Base-by-base conservation (phyloP, 2,329 filamentous ascomycete species). In the Phyllosticta capitalensis region DNA sequence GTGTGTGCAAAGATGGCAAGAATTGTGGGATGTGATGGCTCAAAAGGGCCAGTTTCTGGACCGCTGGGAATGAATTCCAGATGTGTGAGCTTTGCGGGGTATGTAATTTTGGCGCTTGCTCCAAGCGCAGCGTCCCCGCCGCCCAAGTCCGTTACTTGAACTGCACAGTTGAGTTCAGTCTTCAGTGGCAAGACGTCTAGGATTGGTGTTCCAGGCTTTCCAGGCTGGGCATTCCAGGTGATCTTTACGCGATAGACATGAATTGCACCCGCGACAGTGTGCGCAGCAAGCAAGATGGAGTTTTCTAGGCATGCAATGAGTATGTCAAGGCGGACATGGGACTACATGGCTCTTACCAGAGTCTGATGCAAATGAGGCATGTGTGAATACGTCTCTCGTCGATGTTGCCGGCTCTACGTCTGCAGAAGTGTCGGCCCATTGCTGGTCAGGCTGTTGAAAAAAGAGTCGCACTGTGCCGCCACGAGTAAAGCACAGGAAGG, bases 401-500 rank as follows among this genome's bases (percentile, higher is more conserved):
- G 85, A 85, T 26, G 84, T 80, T 60, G 90, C 80, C 63, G 84
- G 86, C 68, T 92, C 88, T 38, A 95, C 74, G 63, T 92, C 88
- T n/a, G 86, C 76, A 2, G 81, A 82, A 0, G 84, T 82, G 68
- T 95, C 89, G 62, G 86, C 83, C 74, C 90, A 86, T 65, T 83
- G 83, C 59, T 79, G 82, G 69, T 85, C 90, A 51, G 83, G 85
- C 64, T 92, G 89, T 49, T 88, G 83, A 75, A 87, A 96, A 54
- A 92, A 80, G 67, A 96, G 78, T 66, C 86, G 87, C 58, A 96
- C 77, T 54, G 83, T 75, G 7, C 89, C 90, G 65, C 85, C 85
- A 52, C 85, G 82, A 28, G 89, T 94, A 57, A 96, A 81, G 64
- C 86, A 88, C 12, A 96, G 73, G 51, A 96, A 74, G 0, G 89